A percentile compares a stretch with the other conserved stretches of the same genome.
phyloP scores from a whole-genome alignment of 2,329 filamentous ascomycete genomes.

The Aureobasidium sp. region DNA sequence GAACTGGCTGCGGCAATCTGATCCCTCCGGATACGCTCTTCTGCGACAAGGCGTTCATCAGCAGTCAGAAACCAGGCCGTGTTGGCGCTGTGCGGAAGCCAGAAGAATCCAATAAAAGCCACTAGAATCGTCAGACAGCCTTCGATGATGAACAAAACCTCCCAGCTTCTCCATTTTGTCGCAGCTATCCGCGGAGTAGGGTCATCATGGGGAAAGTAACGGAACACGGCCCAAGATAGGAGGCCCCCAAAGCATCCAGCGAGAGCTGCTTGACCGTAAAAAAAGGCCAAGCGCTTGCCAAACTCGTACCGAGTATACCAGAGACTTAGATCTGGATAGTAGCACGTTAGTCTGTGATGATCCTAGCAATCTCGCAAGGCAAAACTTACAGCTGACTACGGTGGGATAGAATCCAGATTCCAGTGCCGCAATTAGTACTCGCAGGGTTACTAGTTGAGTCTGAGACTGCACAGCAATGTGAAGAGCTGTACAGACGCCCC shows the following conservation, averaged over 20 bases:
- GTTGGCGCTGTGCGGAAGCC: constrained; percentile 44
- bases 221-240: constrained; percentile 46
- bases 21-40: constrained; percentile 36
- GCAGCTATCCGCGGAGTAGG: not conserved
- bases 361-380: not conserved
- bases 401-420: constrained; percentile 55
- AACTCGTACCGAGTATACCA: constrained; percentile 55
- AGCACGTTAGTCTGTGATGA: not conserved
- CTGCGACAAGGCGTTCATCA: constrained; percentile 41
- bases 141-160: constrained; percentile 46
- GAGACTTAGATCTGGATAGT: constrained; percentile 39
- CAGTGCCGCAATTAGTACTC: constrained; percentile 41
- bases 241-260: constrained; percentile 52
- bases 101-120: constrained; percentile 43
- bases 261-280: constrained; percentile 52
- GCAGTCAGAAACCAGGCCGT: constrained; percentile 46
- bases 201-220: constrained; percentile 28
- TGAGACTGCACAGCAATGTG: constrained; percentile 41
- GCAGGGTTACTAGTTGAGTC: constrained; percentile 42
- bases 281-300: constrained; percentile 46
- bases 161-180: constrained; percentile 41
- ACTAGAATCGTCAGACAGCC: constrained; percentile 41
- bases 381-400: constrained; percentile 40
- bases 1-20: constrained; percentile 15
- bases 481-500: constrained; percentile 44